These are phyloP conservation scores for Alternaria burnsii DNA, from an alignment of 2,329 filamentous ascomycete genomes.

Conservation along the genomic window DNA sequence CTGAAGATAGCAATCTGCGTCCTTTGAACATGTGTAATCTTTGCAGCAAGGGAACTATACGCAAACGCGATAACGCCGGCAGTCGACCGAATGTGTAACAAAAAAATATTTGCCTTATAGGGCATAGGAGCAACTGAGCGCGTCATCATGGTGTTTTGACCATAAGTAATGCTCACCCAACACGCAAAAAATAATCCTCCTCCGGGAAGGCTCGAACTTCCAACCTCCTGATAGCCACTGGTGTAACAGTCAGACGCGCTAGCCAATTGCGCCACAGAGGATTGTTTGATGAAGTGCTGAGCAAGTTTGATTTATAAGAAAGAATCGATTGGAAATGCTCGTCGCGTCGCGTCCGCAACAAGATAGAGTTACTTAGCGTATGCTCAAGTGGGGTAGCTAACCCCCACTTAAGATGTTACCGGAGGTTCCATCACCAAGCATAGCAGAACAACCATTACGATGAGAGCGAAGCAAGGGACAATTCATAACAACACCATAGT, in stretches of 20 bases:
- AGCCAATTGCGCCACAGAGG: conserved; percentile 60
- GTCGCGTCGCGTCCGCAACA: no score
- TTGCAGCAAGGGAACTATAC: no score
- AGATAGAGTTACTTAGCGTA: no score
- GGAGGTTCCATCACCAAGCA: neutral
- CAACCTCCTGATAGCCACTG: conserved; percentile 29
- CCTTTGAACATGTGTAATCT: neutral
- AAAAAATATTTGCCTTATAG: neutral
- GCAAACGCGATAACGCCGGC: no score
- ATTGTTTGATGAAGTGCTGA: neutral
- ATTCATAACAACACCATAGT: accelerated
- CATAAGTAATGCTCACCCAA: accelerated
- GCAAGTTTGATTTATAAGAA: no score
- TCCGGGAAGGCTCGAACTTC: conserved; percentile 39
- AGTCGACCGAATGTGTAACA: neutral
- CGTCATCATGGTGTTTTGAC: no score
- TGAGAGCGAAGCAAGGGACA: neutral
- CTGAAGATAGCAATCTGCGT: neutral
- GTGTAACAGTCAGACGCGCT: conserved; percentile 69
- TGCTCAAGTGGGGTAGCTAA: neutral
- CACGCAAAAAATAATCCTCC: conserved; percentile 21
- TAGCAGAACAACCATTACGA: neutral
- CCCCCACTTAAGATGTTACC: no score
- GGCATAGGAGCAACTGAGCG: no score
- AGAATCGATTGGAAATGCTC: no score